Evolutionary conservation across 352 stramenopile genomes (phyloP), one percentile per base, ranked within the genome.

Genomic region (Globisporangium cylindrosporum): DNA sequence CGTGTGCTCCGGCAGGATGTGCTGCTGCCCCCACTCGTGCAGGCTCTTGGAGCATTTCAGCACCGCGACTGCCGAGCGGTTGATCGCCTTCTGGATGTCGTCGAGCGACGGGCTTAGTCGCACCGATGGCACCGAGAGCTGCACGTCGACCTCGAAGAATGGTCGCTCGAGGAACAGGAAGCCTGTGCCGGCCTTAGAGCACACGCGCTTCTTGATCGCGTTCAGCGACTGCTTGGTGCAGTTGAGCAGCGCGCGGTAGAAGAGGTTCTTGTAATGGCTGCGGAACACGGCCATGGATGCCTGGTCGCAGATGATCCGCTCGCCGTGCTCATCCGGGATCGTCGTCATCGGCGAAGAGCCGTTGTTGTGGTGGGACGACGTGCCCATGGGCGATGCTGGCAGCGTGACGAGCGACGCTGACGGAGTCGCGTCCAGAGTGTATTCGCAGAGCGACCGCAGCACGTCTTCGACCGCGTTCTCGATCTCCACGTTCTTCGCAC

Each of bases 101-200:
- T 96, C 88, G 0, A 96, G 73, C 10, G 85, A 92, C 18, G 89
- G 89, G 56, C 80, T 91, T 2, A 96, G 75, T 0, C 88, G 77
- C 9, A 95, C 86, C 0, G 81, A 91, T n/a, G 89, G 89, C 3
- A 95, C 88, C 0, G 78, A 86, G 25, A 94, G 76, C 69, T 96
- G 88, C 0, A 95, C 89, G 55, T 96, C 88, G 2, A 96, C 88
- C 61, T 93, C 86, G 64, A 96, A 96, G 64, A 96, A 96, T 4
- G 89, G 88, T 1, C 88, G 74, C 34, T 95, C 84, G 1, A 95
- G 69, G 59, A 95, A 95, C 12, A 96, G 70, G 64, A 95, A 94
- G 0, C 86, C 85, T 7, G 82, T 91, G 2, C 86, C 84, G 6
- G 86, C 83, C 56, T 93, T 93, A 0, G 83, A 91, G 58, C 86